Conservation (phyloP, 2,329 filamentous ascomycete species). For the Ilyonectria destructans region DNA sequence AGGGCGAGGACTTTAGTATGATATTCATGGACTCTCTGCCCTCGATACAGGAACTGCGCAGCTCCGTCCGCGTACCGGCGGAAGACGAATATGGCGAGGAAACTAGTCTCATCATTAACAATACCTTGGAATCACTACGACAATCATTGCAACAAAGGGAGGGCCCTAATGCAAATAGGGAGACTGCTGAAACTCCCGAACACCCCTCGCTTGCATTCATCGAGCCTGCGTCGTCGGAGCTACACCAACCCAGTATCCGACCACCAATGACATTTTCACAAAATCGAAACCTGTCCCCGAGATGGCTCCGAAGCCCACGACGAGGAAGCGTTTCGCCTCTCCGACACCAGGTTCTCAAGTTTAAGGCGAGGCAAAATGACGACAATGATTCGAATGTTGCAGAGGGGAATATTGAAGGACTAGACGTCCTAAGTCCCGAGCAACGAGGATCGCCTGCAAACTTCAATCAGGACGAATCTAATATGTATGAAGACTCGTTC, state of each 20-base stretch:
- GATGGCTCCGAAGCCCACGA: constrained; percentile 56
- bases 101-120: constrained; percentile 71
- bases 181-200: constrained; percentile 27
- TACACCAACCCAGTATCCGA: constrained; percentile 37
- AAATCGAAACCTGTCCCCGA: constrained; percentile 47
- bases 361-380: constrained; percentile 46
- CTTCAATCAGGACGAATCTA: constrained; percentile 51
- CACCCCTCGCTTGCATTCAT: constrained; percentile 14
- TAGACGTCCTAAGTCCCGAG: constrained; percentile 26
- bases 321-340: constrained; percentile 51
- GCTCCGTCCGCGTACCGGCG: constrained; percentile 52
- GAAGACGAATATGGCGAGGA: constrained; percentile 69
- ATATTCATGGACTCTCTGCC: constrained; percentile 71
- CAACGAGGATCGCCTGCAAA: constrained; percentile 25
- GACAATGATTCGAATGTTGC: constrained; percentile 29
- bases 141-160: constrained; percentile 49
- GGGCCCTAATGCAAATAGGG: constrained; percentile 24
- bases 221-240: constrained; percentile 32
- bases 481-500: constrained; percentile 69
- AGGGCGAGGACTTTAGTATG: constrained; percentile 74
- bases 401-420: constrained; percentile 12
- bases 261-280: constrained; percentile 42
- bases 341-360: constrained; percentile 54
- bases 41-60: constrained; percentile 62
- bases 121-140: constrained; percentile 67